Conservation (phyloP, 768 basidiomycete species). For the Phallus indusiatus region DNA sequence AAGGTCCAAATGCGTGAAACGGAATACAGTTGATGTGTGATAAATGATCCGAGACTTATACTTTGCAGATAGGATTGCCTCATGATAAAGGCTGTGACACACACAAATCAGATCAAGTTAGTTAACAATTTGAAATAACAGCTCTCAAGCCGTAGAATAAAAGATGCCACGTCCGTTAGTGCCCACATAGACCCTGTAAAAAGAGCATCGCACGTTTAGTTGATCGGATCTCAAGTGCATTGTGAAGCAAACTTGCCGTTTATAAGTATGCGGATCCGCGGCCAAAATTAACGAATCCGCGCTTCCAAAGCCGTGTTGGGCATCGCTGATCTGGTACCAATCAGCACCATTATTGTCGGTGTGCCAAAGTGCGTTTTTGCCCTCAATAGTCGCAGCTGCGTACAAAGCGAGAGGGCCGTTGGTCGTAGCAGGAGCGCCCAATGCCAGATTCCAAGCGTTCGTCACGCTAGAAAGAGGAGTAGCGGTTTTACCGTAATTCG, state of each 20-base stretch:
- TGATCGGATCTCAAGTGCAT: no score
- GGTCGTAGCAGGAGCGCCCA: slow-evolving; percentile 38
- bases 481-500: slow-evolving; percentile 41
- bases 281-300: slow-evolving; percentile 36
- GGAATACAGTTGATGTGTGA: no score
- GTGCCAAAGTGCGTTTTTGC: slow-evolving; percentile 41
- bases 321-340: slow-evolving; percentile 55
- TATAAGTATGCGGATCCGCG: slow-evolving; percentile 45
- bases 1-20: no score
- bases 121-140: background rate
- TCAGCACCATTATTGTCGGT: slow-evolving; percentile 46
- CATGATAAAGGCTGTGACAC: no score
- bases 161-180: slow-evolving; percentile 52
- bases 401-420: slow-evolving; percentile 47
- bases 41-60: no score
- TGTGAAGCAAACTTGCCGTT: slow-evolving; percentile 40
- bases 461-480: slow-evolving; percentile 36
- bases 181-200: slow-evolving; percentile 45
- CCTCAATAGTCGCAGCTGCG: slow-evolving; percentile 42
- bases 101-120: no score
- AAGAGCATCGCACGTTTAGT: no score
- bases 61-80: no score
- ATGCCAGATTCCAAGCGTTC: slow-evolving; percentile 48
- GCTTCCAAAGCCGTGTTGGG: slow-evolving; percentile 46
- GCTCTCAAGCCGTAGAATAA: slow-evolving; percentile 18